Conservation (phyloP, 1,139 yeast genomes). For the Yamadazyma triangularis region DNA sequence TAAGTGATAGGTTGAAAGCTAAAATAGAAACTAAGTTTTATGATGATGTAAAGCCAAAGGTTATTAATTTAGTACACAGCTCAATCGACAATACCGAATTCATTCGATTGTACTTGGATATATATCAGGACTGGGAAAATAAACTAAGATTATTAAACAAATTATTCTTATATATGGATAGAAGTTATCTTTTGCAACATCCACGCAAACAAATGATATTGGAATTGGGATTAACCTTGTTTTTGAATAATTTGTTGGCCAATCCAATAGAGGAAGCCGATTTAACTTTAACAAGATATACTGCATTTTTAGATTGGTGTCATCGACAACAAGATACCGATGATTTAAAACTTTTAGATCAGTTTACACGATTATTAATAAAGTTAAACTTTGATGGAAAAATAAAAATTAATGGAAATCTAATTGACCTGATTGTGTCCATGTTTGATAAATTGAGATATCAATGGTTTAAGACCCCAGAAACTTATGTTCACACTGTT, state of each 20-base stretch:
- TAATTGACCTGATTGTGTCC: conserved; percentile 14
- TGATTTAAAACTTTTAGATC: conserved; percentile 7
- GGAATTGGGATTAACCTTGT: conserved; percentile 19
- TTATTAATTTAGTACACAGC: conserved; percentile 1
- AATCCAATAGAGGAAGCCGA: conserved; percentile 4
- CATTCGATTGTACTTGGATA: conserved; percentile 11
- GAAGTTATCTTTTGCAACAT: conserved; percentile 30
- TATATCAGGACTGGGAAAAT: conserved; percentile 22
- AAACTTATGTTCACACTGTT: conserved; percentile 16
- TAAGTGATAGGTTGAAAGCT: conserved; percentile 18
- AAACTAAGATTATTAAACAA: conserved; percentile 22
- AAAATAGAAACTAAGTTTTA: conserved; percentile 17
- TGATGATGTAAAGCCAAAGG: conserved; percentile 6
- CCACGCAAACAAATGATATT: conserved; percentile 22
- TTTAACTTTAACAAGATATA: conserved; percentile 7
- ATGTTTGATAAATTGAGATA: conserved; percentile 15
- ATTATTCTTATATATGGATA: conserved; percentile 33
- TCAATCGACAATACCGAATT: conserved; percentile 7
- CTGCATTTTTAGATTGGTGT: conserved; percentile 6
- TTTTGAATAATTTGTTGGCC: conserved; percentile 15
- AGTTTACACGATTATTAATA: conserved; percentile 16
- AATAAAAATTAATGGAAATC: conserved; percentile 14
- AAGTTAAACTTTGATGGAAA: conserved; percentile 18
- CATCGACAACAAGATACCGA: conserved; percentile 1
- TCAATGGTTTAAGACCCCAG: conserved; percentile 15